Base-by-base conservation (phyloP, 805 yeast species). In the Cyberlindnera mycetangii region DNA sequence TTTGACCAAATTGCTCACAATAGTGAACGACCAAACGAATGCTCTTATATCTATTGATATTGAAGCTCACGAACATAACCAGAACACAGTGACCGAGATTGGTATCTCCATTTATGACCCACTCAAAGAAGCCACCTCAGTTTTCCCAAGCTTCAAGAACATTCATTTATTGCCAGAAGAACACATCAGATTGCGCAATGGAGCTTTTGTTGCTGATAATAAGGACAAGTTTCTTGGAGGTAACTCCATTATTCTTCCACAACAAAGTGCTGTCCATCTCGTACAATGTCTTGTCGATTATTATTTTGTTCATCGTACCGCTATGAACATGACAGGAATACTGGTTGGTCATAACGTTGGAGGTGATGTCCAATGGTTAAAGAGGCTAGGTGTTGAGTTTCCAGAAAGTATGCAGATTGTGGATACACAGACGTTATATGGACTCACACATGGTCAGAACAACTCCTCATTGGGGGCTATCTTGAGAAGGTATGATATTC, bases 41-140 rank as follows among this genome's bases (percentile, higher is more conserved):
- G 33, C 47, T 3, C 33, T 58, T 10, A 64, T 79, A 39, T 66
- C 75, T 12, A 60, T 80, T 36, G 85, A 80, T 57, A 64, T 78
- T 2, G 86, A 80, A 56, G 83, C 83, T 0, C 78, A 60, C 64
- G 85, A 80, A 53, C 48, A 53, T 19, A 61, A 73, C 49, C 63
- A 61, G 12, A 54, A 64, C 17, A 45, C 60, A 7, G 65, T 80
- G 7, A 79, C 83, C 0, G 85, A 80, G 53, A 70, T 80, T 37
- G 85, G 85, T 1, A 65, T 80, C 2, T 64, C 80, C 5, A 71
- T 80, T 2, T 78, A 70, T 55, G 83, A 79, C 51, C 84, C 85
- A 5, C 55, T 74, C 19, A 67, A 61, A 33, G 79, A 77, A 47
- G 52, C 51, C 14, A 33, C 51, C 14, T 56, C 76, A 1, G 47